Evolutionary conservation across 2,329 filamentous ascomycete species (phyloP).

Genomic region (Nemania sp.): DNA sequence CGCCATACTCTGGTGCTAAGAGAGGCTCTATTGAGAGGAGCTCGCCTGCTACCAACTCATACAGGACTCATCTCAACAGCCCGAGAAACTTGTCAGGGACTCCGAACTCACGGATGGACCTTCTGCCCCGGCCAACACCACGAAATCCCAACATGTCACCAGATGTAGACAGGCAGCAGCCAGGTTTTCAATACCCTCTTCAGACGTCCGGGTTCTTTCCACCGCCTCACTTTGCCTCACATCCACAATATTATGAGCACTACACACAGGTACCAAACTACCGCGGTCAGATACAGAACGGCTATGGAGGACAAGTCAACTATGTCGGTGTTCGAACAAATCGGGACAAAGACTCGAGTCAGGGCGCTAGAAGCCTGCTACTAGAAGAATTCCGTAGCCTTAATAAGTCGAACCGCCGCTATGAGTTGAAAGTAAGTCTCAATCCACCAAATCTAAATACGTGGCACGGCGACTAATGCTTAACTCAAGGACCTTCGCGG

Average conservation of each 20-base stretch:
- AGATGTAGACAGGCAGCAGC: slow-evolving; percentile 56
- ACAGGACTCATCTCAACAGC: slow-evolving; percentile 49
- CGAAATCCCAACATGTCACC: slow-evolving; percentile 52
- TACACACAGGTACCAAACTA: slow-evolving; percentile 53
- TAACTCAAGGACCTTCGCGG: slow-evolving; percentile 78
- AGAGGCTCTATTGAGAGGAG: slow-evolving; percentile 56
- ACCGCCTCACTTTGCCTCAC: slow-evolving; percentile 51
- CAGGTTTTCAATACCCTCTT: slow-evolving; percentile 50
- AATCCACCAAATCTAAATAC: not conserved
- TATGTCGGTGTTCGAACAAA: slow-evolving; percentile 53
- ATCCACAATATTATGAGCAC: slow-evolving; percentile 57
- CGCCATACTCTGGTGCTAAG: slow-evolving; percentile 47
- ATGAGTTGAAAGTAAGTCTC: slow-evolving; percentile 76
- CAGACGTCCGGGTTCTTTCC: slow-evolving; percentile 52
- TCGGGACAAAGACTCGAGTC: slow-evolving; percentile 69
- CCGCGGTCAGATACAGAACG: slow-evolving; percentile 51
- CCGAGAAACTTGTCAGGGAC: slow-evolving; percentile 49
- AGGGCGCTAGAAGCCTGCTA: slow-evolving; percentile 75
- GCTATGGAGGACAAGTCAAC: slow-evolving; percentile 51
- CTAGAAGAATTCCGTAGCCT: slow-evolving; percentile 84
- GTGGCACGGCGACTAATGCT: slow-evolving; percentile 34
- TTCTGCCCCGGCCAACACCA: slow-evolving; percentile 55
- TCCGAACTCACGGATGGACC: slow-evolving; percentile 50
- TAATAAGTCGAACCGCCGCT: slow-evolving; percentile 77
- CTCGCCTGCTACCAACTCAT: slow-evolving; percentile 52